phyloP scores from a whole-genome alignment of 225 moss, liverwort and hornwort species.

The Marchantia polymorpha region DNA sequence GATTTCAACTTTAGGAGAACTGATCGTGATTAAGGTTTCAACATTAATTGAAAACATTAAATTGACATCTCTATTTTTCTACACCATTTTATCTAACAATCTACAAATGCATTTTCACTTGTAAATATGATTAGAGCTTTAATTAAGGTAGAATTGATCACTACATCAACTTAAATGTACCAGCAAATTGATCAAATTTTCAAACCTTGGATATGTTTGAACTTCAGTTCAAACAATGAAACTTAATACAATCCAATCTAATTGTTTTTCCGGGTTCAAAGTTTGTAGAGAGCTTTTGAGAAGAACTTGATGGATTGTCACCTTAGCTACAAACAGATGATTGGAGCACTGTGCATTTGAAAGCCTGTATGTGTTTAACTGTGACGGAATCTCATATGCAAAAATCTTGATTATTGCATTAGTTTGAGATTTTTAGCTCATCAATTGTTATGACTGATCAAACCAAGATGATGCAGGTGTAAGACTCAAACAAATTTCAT shows the following conservation, averaged over 20 bases:
- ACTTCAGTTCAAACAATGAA: no score
- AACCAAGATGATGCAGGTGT: neutral
- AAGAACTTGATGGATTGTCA: conserved; percentile 71
- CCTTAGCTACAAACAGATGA: conserved; percentile 92
- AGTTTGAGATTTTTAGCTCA: no score
- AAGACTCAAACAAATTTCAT: neutral
- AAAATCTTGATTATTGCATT: conserved; percentile 40
- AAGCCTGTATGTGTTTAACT: conserved; percentile 83
- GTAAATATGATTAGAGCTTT: neutral
- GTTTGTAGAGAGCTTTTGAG: conserved; percentile 64
- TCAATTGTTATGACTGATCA: no score
- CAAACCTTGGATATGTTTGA: no score
- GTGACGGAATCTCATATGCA: conserved; percentile 71
- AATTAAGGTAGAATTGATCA: neutral
- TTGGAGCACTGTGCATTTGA: conserved; percentile 67
- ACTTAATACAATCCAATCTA: no score
- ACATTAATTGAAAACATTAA: neutral
- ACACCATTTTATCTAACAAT: neutral
- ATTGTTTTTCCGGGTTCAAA: conserved; percentile 52
- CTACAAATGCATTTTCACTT: neutral
- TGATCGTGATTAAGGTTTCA: neutral
- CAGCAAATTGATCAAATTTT: no score
- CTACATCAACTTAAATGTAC: no score
- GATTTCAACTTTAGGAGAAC: neutral
- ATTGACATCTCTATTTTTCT: no score